These are phyloP conservation scores for Cordyceps javanica DNA, from an alignment of 2,329 filamentous ascomycete species.

Conservation along the genomic window DNA sequence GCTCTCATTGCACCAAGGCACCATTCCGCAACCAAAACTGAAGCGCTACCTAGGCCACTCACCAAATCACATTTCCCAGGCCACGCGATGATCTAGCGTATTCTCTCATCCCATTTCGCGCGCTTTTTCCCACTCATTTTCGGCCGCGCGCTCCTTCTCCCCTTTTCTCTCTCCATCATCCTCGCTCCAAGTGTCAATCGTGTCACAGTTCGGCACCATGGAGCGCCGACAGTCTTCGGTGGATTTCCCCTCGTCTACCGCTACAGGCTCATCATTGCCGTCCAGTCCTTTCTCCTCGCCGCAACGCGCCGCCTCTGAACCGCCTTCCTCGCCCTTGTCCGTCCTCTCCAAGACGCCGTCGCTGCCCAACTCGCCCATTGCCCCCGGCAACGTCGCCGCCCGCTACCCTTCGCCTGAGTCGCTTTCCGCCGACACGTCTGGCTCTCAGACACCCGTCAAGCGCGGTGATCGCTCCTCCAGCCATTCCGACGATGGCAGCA, in stretches of 20 bases:
- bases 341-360: constrained; percentile 48
- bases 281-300: constrained; percentile 25
- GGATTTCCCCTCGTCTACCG: background rate
- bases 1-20: background rate
- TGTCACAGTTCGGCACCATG: constrained; percentile 1
- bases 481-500: constrained; percentile 40
- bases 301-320: constrained; percentile 25
- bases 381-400: constrained; percentile 33
- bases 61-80: background rate
- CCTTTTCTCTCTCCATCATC: background rate
- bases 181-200: background rate
- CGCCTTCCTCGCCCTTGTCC: constrained; percentile 49
- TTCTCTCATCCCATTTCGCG: background rate
- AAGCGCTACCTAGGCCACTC: background rate
- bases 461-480: constrained; percentile 25
- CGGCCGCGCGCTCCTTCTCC: background rate
- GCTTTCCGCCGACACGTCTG: constrained; percentile 37
- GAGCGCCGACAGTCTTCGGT: constrained; percentile 4
- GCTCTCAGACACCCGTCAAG: constrained; percentile 46
- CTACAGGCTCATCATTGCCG: constrained; percentile 20
- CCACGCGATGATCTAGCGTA: constrained; percentile 13
- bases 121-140: background rate
- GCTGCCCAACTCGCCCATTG: constrained; percentile 39
- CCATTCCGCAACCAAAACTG: background rate
- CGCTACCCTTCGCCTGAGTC: constrained; percentile 46